These are phyloP conservation scores for Curvularia sp. DNA, from an alignment of 2,329 filamentous ascomycete genomes.

Conservation along the genomic window DNA sequence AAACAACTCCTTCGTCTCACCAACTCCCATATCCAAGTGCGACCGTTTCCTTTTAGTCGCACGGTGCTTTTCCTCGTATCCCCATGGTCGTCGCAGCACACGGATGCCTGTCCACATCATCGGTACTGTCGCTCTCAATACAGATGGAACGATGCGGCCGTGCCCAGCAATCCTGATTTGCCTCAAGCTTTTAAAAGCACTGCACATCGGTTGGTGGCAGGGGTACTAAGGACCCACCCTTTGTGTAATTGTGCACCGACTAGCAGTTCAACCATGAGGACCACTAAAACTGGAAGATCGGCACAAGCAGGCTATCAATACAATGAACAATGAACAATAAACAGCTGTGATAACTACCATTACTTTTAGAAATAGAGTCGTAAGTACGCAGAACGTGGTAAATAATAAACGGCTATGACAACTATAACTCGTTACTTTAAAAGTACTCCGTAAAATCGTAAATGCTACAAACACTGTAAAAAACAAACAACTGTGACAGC, in stretches of 20 bases:
- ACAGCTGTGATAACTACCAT: too few species aligned
- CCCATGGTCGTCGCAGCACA: not conserved
- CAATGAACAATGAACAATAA: too few species aligned
- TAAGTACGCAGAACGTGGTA: too few species aligned
- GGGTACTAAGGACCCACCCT: not conserved
- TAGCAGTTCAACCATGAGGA: not conserved
- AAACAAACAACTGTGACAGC: too few species aligned
- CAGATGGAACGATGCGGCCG: slow-evolving; percentile 13
- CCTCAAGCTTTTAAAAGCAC: slow-evolving; percentile 12
- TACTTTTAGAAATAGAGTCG: too few species aligned
- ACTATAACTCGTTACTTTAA: too few species aligned
- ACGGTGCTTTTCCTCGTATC: not conserved
- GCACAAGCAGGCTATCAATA: too few species aligned
- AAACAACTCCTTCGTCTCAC: slow-evolving; percentile 20
- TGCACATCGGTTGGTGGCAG: slow-evolving; percentile 7
- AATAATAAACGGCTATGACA: too few species aligned
- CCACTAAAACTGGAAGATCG: too few species aligned
- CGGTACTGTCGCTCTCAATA: slow-evolving; percentile 19
- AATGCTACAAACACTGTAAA: too few species aligned
- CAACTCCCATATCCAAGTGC: slow-evolving; percentile 4
- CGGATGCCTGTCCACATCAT: slow-evolving; percentile 6
- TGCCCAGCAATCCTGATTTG: slow-evolving; percentile 13
- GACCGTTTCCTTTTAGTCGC: not conserved
- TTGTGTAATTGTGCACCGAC: not conserved
- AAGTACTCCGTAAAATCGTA: too few species aligned